phyloP scores from a whole-genome alignment of 352 stramenopile genomes.

The Pseudoperonospora humuli region DNA sequence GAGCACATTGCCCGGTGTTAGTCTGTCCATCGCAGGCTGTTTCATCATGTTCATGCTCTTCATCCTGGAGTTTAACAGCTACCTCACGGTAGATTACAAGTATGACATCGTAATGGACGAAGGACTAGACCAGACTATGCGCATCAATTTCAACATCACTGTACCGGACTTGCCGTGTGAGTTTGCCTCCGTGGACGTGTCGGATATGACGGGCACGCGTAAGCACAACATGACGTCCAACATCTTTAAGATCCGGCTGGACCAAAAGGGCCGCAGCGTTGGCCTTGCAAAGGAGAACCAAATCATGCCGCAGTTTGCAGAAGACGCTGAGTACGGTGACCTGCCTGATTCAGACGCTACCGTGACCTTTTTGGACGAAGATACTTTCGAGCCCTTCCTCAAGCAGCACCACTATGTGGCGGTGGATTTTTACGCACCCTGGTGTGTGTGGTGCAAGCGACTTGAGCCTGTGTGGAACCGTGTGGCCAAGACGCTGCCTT shows the following conservation, averaged over 20 bases:
- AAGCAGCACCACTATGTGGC: slow-evolving; percentile 93
- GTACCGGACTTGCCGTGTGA: slow-evolving; percentile 96
- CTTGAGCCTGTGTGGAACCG: slow-evolving; percentile 94
- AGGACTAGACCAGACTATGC: slow-evolving; percentile 74
- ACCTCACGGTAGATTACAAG: slow-evolving; percentile 80
- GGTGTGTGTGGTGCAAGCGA: slow-evolving; percentile 96
- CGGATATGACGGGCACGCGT: slow-evolving; percentile 95
- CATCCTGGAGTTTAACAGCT: slow-evolving; percentile 86
- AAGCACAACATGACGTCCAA: slow-evolving; percentile 98
- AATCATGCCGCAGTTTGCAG: slow-evolving; percentile 59
- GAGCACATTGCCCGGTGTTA: slow-evolving; percentile 78
- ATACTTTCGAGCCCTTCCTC: slow-evolving; percentile 89
- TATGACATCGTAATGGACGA: slow-evolving; percentile 88
- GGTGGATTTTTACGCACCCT: slow-evolving; percentile 94
- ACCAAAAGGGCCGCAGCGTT: slow-evolving; percentile 79
- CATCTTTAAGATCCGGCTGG: slow-evolving; percentile 93
- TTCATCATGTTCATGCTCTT: slow-evolving; percentile 89
- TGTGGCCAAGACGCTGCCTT: slow-evolving; percentile 87
- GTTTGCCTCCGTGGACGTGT: slow-evolving; percentile 94
- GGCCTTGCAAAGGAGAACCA: slow-evolving; percentile 85
- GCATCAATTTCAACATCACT: slow-evolving; percentile 99
- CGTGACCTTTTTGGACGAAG: slow-evolving; percentile 69
- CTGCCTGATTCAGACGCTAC: slow-evolving; percentile 68
- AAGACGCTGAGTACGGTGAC: slow-evolving; percentile 62
- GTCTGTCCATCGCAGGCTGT: slow-evolving; percentile 70